Conservation (phyloP, 495 filamentous ascomycete species). For the Penicillium riverlandense region DNA sequence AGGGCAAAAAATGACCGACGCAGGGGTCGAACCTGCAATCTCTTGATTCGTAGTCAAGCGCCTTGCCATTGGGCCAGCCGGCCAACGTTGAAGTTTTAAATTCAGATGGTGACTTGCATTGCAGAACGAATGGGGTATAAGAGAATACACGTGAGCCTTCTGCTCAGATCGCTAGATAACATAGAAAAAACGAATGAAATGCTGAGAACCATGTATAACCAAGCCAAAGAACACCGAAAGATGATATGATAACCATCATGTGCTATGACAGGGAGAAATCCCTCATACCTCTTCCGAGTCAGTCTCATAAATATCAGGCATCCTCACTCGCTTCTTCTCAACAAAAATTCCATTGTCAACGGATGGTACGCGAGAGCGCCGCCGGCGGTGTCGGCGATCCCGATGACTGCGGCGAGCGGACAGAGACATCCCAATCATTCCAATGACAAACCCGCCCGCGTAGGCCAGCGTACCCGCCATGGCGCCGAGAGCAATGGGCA, state of each 20-base stretch:
- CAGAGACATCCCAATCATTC: constrained; percentile 26
- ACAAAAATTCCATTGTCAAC: constrained; percentile 12
- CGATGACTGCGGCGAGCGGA: constrained; percentile 11
- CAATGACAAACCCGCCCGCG: constrained; percentile 34
- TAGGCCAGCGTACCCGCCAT: constrained; percentile 33
- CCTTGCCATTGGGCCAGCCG: constrained; percentile 54
- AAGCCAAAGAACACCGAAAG: too few relatives aligned
- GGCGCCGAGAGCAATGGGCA: constrained; percentile 31
- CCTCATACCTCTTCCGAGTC: constrained; percentile 3
- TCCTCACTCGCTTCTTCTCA: constrained; percentile 13
- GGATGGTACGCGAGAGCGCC: not conserved
- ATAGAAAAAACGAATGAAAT: too few relatives aligned
- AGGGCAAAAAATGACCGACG: constrained; percentile 26
- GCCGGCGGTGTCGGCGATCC: not conserved
- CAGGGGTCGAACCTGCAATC: constrained; percentile 46
- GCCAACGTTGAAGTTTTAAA: not conserved
- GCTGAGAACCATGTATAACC: too few relatives aligned
- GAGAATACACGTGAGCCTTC: too few relatives aligned
- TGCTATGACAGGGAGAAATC: too few relatives aligned
- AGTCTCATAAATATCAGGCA: constrained; percentile 7
- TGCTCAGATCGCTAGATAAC: too few relatives aligned
- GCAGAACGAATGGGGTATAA: too few relatives aligned
- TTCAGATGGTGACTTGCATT: too few relatives aligned
- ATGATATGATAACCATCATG: too few relatives aligned
- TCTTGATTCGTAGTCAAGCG: constrained; percentile 60